Percentiles rank a stretch among this genome's conserved stretches.
Evolutionary conservation across 2,329 filamentous ascomycete genomes (phyloP).

Genomic region (Aspergillus versicolor): DNA sequence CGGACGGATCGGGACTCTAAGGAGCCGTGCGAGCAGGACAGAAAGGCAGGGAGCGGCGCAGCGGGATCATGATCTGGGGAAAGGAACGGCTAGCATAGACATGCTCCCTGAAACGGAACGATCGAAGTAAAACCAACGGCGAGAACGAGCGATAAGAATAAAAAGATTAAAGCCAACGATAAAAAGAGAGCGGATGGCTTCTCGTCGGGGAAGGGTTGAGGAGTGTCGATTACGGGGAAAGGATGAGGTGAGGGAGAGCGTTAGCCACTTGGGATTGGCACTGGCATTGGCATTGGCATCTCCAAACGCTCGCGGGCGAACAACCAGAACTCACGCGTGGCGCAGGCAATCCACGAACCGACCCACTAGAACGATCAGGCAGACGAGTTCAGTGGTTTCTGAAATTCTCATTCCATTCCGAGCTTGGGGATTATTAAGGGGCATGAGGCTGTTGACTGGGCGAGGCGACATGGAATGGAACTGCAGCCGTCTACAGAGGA

Average conservation of each 20-base stretch:
- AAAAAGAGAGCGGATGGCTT: conserved; percentile 4
- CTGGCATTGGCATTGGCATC: background rate
- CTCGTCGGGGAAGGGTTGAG: conserved; percentile 1
- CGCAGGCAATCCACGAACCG: conserved; percentile 13
- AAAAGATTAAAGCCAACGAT: conserved; percentile 3
- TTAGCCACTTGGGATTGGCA: conserved; percentile 8
- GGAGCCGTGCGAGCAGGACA: conserved; percentile 33
- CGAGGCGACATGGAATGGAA: background rate
- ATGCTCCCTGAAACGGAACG: conserved; percentile 23
- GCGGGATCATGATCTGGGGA: conserved; percentile 41
- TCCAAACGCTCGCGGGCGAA: background rate
- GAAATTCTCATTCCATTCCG: background rate
- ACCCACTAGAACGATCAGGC: conserved; percentile 18
- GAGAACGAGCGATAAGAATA: background rate
- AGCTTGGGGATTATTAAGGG: conserved; percentile 1
- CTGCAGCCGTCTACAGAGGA: background rate
- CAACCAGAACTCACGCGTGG: conserved; percentile 12
- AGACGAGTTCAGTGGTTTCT: conserved; percentile 12
- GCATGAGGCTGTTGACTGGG: background rate
- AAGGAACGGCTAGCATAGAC: conserved; percentile 32
- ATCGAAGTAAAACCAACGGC: conserved; percentile 10
- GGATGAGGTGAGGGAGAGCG: conserved; percentile 8
- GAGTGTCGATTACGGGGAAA: conserved; percentile 2
- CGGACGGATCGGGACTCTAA: conserved; percentile 29
- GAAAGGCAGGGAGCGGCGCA: conserved; percentile 28